Base-by-base conservation (phyloP, 225 moss, liverwort and hornwort species). In the Ulota crispa region DNA sequence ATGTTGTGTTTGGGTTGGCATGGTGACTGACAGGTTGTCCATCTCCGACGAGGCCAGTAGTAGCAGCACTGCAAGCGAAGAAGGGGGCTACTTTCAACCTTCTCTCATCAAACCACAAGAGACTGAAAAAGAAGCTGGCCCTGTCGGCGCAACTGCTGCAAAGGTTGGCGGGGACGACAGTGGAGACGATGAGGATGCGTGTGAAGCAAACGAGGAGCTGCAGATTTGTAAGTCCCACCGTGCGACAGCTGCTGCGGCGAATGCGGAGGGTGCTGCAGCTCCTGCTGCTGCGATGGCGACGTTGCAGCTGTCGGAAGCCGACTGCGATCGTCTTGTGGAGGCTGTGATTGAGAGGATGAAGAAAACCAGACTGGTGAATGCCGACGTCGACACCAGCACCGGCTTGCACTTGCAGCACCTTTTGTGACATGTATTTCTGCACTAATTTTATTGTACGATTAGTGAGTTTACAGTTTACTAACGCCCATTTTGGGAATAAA, bases 1-100 rank as follows among this genome's bases (percentile, higher is more conserved):
- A 9, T 39, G 39, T 39, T 36, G 3, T 3, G 14, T 47, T 50
- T 50, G 5, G 50, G 50, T 18, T 60, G 19, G 41, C 11, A 12
- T 12, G 19, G 27, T 20, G 7, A 6, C 41, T 27, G 4, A 6
- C 60, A 76, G 80, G 69, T 78, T 88, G 73, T 85, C 85, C 11
- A 83, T 83, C 50, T 85, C 77, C 5, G 85, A 88, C 37, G 83
- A 81, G 68, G 81, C 83, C 9, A 83, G 73, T 65, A 63, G 63
- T 2, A 50, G 6, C 5, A 50, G 16, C n/a, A 76, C 41, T 72
- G 80, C 16, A 15, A 83, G 72, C 24, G 81, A 88, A 32, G 80
- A 65, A 14, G 78, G 69, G 2, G 18, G 34, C 41, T 62, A 6
- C 63, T 28, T 47, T 37, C 64, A 77, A 78, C 20, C 56, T 21